These are phyloP conservation scores for Hemileccinum impolitum DNA, from an alignment of 768 basidiomycete species.

Conservation along the genomic window DNA sequence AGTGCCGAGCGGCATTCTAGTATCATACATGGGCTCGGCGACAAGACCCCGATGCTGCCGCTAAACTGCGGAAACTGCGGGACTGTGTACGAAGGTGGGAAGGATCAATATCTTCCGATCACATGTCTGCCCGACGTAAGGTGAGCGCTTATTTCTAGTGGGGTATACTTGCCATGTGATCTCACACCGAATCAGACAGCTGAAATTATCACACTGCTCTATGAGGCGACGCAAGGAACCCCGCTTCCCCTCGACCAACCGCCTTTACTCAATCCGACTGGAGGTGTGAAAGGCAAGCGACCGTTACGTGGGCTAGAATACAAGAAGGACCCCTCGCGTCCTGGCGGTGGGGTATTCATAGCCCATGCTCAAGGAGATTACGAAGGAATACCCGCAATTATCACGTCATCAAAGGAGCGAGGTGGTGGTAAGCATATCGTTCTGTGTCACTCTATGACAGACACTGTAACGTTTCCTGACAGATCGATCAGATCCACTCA, in stretches of 20 bases:
- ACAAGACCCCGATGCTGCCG: constrained; percentile 70
- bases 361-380: constrained; percentile 51
- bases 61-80: constrained; percentile 72
- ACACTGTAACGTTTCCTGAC: constrained; percentile 1
- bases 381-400: constrained; percentile 53
- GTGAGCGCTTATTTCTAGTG: constrained; percentile 34
- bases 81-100: constrained; percentile 91
- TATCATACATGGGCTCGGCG: constrained; percentile 93
- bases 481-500: constrained; percentile 15
- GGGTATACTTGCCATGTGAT: constrained; percentile 1
- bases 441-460: constrained; percentile 8
- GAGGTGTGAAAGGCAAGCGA: constrained; percentile 58
- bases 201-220: constrained; percentile 88
- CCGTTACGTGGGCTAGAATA: constrained; percentile 59
- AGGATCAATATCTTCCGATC: constrained; percentile 79
- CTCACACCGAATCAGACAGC: constrained; percentile 54
- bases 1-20: constrained; percentile 37
- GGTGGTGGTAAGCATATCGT: constrained; percentile 46
- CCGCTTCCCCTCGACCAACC: constrained; percentile 50
- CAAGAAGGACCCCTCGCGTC: constrained; percentile 73
- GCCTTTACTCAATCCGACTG: constrained; percentile 76
- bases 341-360: constrained; percentile 85
- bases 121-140: constrained; percentile 94
- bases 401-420: constrained; percentile 45
- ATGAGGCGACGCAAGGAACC: constrained; percentile 88